These are phyloP conservation scores for Onygenales sp. DNA, from an alignment of 2,329 filamentous ascomycete species.

Conservation along the genomic window DNA sequence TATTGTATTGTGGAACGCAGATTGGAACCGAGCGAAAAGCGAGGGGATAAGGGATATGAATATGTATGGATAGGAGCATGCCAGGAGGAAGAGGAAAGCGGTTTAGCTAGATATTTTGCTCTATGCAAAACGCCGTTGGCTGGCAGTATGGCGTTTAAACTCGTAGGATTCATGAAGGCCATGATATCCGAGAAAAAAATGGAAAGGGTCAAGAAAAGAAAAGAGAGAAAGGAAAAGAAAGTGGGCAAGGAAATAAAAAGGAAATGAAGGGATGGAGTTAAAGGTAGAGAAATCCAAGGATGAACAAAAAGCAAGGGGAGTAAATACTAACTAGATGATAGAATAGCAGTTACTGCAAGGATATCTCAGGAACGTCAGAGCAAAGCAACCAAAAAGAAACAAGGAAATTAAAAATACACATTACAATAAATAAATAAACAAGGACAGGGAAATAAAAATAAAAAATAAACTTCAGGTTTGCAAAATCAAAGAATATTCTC, in stretches of 20 bases:
- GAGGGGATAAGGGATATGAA: too few species aligned
- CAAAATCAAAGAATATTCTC: not conserved
- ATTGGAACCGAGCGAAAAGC: too few species aligned
- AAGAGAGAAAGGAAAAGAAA: constrained; percentile 5
- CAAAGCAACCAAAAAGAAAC: not conserved
- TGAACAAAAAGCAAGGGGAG: not conserved
- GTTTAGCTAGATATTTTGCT: not conserved
- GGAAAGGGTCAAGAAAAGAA: not conserved
- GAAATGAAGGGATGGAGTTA: constrained; percentile 2
- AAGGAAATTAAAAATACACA: constrained; percentile 3
- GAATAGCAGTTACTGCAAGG: not conserved
- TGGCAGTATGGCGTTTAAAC: not conserved
- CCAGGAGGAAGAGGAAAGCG: not conserved
- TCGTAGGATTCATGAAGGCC: not conserved
- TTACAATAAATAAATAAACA: constrained; percentile 2
- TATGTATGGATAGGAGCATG: too few species aligned
- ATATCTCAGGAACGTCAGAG: not conserved
- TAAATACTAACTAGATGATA: not conserved
- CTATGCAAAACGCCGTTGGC: too few species aligned
- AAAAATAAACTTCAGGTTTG: not conserved
- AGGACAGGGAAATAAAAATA: not conserved
- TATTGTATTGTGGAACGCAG: too few species aligned
- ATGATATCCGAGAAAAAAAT: not conserved
- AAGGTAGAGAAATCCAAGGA: not conserved
- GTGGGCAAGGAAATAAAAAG: not conserved